Evolutionary conservation across 2,329 filamentous ascomycete genomes (phyloP), one percentile per base, ranked within the genome.

Genomic region (Colletotrichum falcatum): DNA sequence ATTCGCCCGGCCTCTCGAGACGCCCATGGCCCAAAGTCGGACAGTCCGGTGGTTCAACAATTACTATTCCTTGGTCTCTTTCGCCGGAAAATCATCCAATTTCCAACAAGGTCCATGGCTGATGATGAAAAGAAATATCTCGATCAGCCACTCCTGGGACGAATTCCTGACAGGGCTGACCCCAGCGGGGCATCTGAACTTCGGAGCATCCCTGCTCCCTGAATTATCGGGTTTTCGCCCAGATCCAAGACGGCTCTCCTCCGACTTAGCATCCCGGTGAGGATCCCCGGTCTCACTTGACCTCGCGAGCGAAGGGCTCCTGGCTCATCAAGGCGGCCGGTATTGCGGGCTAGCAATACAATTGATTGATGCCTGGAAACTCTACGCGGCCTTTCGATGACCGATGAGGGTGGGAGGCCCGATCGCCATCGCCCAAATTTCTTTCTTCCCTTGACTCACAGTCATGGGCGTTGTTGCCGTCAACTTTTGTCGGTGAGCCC

Each of bases 141-240:
- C 58, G 54, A 55, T 60, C 49, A 67, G 63, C 58, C 62, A 71
- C 39, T 56, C 49, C 64, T 33, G 55, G 56, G 53, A 58, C 39
- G 46, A n/a, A 33, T n/a, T 62, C 33, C 63, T 37, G 71, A 72
- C 71, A 72, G 64, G 71, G 71, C 71, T 72, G 71, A 72, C 55
- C 71, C 71, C 60, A 51, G 71, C 71, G 71, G 71, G 68, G 68
- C 63, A 68, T 67, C 54, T 63, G 64, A 56, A 64, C 14, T 65
- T 53, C 30, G 44, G 28, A 58, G 12, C 23, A 68, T 60, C 71
- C 71, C 63, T 72, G 71, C 60, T 67, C 68, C 71, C 68, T 67
- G 71, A 30, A 30, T 12, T 28, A 35, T 49, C 28, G 66, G 55
- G 37, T 53, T 44, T 42, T 35, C 39, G 9, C 11, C 1, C 37